These are phyloP conservation scores for Chloris gayana DNA, from an alignment of 176 grass and related monocot species.

Conservation along the genomic window DNA sequence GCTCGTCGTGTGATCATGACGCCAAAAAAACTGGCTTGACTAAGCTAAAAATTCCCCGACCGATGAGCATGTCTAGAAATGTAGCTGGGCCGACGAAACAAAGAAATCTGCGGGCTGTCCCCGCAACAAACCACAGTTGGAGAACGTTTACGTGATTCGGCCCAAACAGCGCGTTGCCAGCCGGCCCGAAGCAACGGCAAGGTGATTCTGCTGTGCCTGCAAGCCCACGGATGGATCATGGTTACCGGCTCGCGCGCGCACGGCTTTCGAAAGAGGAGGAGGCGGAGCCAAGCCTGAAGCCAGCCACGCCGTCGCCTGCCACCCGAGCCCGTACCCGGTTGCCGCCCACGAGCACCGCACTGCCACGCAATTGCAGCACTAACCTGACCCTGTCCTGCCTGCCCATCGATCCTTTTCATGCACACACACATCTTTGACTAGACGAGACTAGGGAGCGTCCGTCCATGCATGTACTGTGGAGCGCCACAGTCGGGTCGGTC, in stretches of 20 bases:
- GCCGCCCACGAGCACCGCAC: neutral
- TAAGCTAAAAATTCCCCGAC: too few species aligned
- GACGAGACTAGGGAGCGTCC: neutral
- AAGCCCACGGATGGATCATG: too few species aligned
- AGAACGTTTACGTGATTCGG: too few species aligned
- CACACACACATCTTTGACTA: slow-evolving; percentile 11
- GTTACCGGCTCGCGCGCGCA: too few species aligned
- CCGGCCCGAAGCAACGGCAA: neutral
- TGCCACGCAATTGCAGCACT: neutral
- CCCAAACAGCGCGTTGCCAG: too few species aligned
- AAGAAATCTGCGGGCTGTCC: too few species aligned
- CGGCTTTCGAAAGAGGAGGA: neutral
- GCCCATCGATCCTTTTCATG: neutral
- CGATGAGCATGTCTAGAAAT: too few species aligned
- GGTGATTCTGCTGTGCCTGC: neutral
- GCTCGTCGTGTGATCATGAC: too few species aligned
- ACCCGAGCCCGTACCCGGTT: neutral
- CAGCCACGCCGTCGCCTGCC: neutral
- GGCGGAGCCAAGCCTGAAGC: neutral
- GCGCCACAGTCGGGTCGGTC: neutral
- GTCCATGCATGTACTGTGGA: neutral
- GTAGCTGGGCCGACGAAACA: too few species aligned
- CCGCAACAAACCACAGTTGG: too few species aligned
- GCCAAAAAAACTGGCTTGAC: too few species aligned
- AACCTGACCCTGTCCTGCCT: neutral